A percentile compares a stretch with the other conserved stretches of the same genome.
These are phyloP conservation scores for Oleoguttula mirabilis DNA, from an alignment of 495 filamentous ascomycete genomes.

Conservation along the genomic window DNA sequence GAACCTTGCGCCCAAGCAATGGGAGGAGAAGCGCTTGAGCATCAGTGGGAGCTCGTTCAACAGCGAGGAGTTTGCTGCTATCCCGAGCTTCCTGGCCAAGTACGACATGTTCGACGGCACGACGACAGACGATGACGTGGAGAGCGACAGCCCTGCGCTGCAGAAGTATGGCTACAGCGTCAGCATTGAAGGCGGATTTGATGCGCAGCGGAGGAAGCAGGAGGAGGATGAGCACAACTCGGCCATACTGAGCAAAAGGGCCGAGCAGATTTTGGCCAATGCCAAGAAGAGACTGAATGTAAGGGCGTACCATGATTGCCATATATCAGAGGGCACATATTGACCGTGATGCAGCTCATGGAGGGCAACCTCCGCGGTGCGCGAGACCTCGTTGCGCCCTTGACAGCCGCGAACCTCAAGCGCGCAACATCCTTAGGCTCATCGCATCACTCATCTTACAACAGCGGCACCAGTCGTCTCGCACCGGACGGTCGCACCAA, in stretches of 20 bases:
- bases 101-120: conserved; percentile 8
- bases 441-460: conserved; percentile 1
- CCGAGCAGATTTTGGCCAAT: conserved; percentile 80
- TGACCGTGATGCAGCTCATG: conserved; percentile 53
- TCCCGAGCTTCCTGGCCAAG: conserved; percentile 15
- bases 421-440: conserved; percentile 19
- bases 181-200: conserved; percentile 19
- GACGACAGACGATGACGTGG: conserved; percentile 6
- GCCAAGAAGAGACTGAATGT: conserved; percentile 81
- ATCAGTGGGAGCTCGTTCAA: conserved; percentile 8
- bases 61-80: conserved; percentile 15
- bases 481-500: background rate
- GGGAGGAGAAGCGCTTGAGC: conserved; percentile 1
- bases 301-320: too few relatives aligned
- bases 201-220: conserved; percentile 24
- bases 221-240: conserved; percentile 44
- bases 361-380: conserved; percentile 77
- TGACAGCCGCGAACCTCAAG: conserved; percentile 20
- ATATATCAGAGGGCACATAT: background rate
- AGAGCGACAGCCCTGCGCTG: background rate
- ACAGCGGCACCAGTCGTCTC: background rate
- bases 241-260: conserved; percentile 59
- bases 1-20: conserved; percentile 14
- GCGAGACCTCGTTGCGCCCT: conserved; percentile 31
- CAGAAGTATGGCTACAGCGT: conserved; percentile 6